phyloP scores from a whole-genome alignment of 2,329 filamentous ascomycete genomes.

The Venturia pyrina region DNA sequence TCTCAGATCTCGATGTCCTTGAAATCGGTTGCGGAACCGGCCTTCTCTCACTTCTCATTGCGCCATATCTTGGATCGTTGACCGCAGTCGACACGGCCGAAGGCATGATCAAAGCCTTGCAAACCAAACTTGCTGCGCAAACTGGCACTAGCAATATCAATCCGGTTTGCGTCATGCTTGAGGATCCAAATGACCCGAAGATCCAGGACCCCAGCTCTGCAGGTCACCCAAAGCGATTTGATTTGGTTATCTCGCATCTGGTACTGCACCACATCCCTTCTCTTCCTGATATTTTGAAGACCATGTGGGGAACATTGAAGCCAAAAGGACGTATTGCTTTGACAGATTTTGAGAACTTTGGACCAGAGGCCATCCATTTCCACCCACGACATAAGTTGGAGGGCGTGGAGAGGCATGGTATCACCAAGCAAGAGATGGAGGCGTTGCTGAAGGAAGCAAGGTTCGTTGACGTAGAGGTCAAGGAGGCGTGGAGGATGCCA shows the following conservation, averaged over 20 bases:
- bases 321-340: constrained; percentile 40
- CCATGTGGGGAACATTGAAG: constrained; percentile 38
- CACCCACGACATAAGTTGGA: constrained; percentile 43
- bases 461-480: constrained; percentile 38
- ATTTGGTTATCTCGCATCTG: constrained; percentile 43
- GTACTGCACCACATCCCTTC: constrained; percentile 47
- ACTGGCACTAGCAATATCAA: constrained; percentile 32
- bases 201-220: constrained; percentile 27
- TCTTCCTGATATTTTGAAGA: constrained; percentile 32
- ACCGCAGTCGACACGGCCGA: constrained; percentile 44
- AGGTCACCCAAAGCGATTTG: constrained; percentile 30
- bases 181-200: constrained; percentile 38
- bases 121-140: constrained; percentile 30
- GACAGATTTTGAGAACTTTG: constrained; percentile 50
- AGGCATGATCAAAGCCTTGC: constrained; percentile 45
- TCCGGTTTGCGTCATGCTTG: constrained; percentile 37
- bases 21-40: constrained; percentile 50
- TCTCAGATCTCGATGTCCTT: constrained; percentile 35
- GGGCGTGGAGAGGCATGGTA: constrained; percentile 46
- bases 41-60: constrained; percentile 40
- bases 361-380: constrained; percentile 41
- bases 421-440: constrained; percentile 32
- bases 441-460: constrained; percentile 37
- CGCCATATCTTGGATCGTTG: constrained; percentile 37
- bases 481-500: constrained; percentile 38